Conservation (phyloP, 192 early-diverging fungal genomes). For the Linnemannia zychae region DNA sequence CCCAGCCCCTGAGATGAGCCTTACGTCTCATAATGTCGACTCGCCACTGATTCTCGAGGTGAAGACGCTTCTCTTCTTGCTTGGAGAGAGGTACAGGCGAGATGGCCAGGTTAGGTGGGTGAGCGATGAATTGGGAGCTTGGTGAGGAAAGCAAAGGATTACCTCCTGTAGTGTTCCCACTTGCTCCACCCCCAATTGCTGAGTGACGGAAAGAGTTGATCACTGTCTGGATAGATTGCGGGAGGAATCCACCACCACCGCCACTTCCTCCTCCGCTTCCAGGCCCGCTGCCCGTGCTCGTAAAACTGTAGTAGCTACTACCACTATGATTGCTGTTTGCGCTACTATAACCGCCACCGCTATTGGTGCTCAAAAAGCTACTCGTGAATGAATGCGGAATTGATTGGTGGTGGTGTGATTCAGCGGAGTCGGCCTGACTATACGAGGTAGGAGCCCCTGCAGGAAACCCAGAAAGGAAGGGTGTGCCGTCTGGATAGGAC, state of each 20-base stretch:
- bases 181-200: neutral
- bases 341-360: neutral
- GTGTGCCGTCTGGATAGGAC: constrained; percentile 31
- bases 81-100: constrained; percentile 10
- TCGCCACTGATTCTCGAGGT: constrained; percentile 36
- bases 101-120: neutral
- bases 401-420: neutral
- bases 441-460: constrained; percentile 11
- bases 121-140: neutral
- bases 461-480: constrained; percentile 2
- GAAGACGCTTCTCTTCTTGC: constrained; percentile 34
- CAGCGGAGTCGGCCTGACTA: constrained; percentile 16
- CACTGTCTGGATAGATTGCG: constrained; percentile 25
- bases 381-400: neutral
- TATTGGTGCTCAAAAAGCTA: neutral
- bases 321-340: neutral
- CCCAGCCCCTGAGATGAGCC: constrained; percentile 37
- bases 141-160: neutral
- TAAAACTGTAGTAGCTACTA: neutral
- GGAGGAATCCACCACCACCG: constrained; percentile 5
- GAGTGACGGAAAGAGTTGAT: constrained; percentile 19
- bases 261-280: neutral
- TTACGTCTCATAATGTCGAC: constrained; percentile 37
- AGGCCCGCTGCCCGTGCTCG: neutral
- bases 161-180: neutral